These are phyloP conservation scores for Amanita muscaria DNA, from an alignment of 768 basidiomycete species.

Conservation along the genomic window DNA sequence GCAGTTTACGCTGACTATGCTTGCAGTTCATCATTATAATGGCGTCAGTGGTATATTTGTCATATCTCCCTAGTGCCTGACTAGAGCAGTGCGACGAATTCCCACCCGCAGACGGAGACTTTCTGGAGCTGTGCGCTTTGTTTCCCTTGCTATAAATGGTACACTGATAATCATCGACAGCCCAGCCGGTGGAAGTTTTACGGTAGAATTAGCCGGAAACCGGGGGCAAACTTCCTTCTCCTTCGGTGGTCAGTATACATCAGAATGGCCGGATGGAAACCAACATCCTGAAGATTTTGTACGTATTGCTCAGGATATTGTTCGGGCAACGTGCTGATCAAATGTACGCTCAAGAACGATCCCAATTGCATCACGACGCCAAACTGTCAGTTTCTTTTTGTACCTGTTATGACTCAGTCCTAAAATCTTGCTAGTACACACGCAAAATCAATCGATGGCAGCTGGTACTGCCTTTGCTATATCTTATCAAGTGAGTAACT, in stretches of 20 bases:
- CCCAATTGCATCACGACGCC: constrained; percentile 36
- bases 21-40: constrained; percentile 29
- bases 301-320: constrained; percentile 17
- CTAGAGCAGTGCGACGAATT: constrained; percentile 29
- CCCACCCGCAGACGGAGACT: constrained; percentile 33
- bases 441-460: constrained; percentile 41
- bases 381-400: constrained; percentile 31
- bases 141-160: too few relatives aligned
- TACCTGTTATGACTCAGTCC: not conserved
- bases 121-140: constrained; percentile 36
- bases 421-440: constrained; percentile 31
- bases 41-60: constrained; percentile 18
- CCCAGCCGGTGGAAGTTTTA: constrained; percentile 40
- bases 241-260: constrained; percentile 27
- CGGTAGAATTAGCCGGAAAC: constrained; percentile 43
- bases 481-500: constrained; percentile 34
- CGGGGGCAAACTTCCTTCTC: constrained; percentile 38
- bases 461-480: constrained; percentile 51
- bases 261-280: constrained; percentile 41
- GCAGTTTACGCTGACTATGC: not conserved
- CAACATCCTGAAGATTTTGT: constrained; percentile 38
- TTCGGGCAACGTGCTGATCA: not conserved
- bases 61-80: too few relatives aligned
- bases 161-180: constrained; percentile 17
- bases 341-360: constrained; percentile 21